Evolutionary conservation across 352 stramenopile genomes (phyloP), one percentile per base, ranked within the genome.

Genomic region (Phytophthora europaea): DNA sequence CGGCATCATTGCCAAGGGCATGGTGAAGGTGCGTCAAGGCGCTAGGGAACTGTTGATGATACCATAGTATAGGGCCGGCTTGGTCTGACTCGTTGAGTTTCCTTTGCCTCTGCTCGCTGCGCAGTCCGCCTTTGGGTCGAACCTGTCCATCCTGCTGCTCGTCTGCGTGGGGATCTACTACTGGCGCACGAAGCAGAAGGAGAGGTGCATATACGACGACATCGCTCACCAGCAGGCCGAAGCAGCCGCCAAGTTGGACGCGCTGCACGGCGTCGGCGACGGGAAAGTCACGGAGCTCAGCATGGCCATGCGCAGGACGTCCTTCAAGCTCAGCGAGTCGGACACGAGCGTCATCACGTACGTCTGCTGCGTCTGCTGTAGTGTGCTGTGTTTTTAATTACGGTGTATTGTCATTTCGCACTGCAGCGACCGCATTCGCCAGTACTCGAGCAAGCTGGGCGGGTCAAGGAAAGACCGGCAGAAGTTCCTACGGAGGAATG

Each of bases 341-440:
- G 87, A 95, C n/a, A 74, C 72, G 26, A 67, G 72, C 53, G 69
- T 95, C 65, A 92, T 95, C 76, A 95, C 85, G 88, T 95, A 80
- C 59, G 85, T 78, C 34, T 63, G 22, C 50, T 18, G 36, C 36
- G 9, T n/a, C 2, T 45, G 26, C 16, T 18, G 5, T 45, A 76
- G 7, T 36, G n/a, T 45, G 18, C 26, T 38, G 52, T 6, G 61
- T 31, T 45, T 43, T 18, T 52, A 34, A 64, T 47, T 38, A 55
- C 12, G 59, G 22, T 67, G 10, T 61, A 20, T 48, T 62, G 16
- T 45, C 13, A 15, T 15, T 45, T 13, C 36, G 13, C 40, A 28
- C 2, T 69, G 16, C 48, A 95, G 88, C 4, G 85, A 93, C 20
- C 85, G 87, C 4, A 85, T 94, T 62, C 82, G 87, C 43, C 73